phyloP scores from a whole-genome alignment of 2,329 filamentous ascomycete genomes.

The Trichoderma citrinoviride region DNA sequence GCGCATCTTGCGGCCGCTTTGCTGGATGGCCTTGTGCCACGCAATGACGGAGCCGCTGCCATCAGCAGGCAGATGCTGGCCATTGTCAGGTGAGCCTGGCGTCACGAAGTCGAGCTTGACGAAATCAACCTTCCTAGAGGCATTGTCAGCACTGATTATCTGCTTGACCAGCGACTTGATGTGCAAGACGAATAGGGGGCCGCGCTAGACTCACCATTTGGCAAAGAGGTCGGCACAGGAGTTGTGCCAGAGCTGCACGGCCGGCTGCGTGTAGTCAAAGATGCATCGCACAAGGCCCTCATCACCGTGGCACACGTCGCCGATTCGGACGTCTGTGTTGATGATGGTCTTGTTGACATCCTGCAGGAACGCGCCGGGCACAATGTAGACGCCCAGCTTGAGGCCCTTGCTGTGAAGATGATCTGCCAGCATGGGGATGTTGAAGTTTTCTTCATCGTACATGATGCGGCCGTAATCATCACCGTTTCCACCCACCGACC shows the following conservation, averaged over 20 bases:
- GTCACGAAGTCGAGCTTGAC: slow-evolving; percentile 27
- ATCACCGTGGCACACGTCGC: slow-evolving; percentile 24
- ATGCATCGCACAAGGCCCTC: slow-evolving; percentile 25
- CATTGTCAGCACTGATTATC: background rate
- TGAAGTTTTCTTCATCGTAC: slow-evolving; percentile 23
- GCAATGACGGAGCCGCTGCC: slow-evolving; percentile 23
- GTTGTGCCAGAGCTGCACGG: slow-evolving; percentile 25
- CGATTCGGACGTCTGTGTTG: slow-evolving; percentile 23
- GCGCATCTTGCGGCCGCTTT: slow-evolving; percentile 24
- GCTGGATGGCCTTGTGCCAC: slow-evolving; percentile 25
- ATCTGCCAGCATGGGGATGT: slow-evolving; percentile 24
- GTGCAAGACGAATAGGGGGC: background rate
- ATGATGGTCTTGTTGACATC: slow-evolving; percentile 26
- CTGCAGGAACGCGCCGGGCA: slow-evolving; percentile 25
- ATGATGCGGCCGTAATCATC: slow-evolving; percentile 26
- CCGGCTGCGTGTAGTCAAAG: slow-evolving; percentile 24
- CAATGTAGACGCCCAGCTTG: slow-evolving; percentile 25
- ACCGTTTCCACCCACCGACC: slow-evolving; percentile 26
- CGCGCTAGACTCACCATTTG: slow-evolving; percentile 20
- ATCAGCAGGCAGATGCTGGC: slow-evolving; percentile 24
- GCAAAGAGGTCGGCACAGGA: slow-evolving; percentile 25
- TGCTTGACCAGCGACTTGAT: background rate
- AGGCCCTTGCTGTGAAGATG: slow-evolving; percentile 25
- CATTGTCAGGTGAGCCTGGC: slow-evolving; percentile 26
- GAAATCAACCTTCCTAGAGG: slow-evolving; percentile 24